Conservation (phyloP, 306 rosid genomes). For the cucumber (Cucumis sativus) region DNA sequence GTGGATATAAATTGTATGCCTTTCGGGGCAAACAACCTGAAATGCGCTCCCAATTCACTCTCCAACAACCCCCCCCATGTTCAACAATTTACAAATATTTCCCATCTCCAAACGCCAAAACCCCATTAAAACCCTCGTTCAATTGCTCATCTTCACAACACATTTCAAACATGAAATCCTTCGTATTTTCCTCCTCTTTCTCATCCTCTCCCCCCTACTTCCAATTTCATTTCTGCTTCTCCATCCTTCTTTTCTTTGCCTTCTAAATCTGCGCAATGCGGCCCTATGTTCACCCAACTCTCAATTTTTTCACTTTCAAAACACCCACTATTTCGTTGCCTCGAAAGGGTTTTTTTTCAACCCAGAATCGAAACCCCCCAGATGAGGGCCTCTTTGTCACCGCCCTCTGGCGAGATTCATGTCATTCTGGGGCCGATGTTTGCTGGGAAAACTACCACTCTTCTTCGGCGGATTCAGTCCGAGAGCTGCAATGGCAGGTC, state of each 20-base stretch:
- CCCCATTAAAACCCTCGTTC: neutral
- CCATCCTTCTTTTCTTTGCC: slow-evolving; percentile 22
- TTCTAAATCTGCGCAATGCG: slow-evolving; percentile 9
- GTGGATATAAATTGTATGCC: too few relatives aligned
- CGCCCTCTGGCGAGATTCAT: slow-evolving; percentile 59
- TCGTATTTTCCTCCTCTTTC: slow-evolving; percentile 30
- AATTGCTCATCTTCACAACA: slow-evolving; percentile 8
- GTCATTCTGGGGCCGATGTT: slow-evolving; percentile 90
- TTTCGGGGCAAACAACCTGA: too few relatives aligned
- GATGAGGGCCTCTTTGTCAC: slow-evolving; percentile 21
- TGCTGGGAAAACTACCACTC: slow-evolving; percentile 80
- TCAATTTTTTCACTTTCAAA: slow-evolving; percentile 20
- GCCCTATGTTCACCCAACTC: slow-evolving; percentile 7
- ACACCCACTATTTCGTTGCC: slow-evolving; percentile 21
- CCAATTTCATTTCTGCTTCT: slow-evolving; percentile 23
- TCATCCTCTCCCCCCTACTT: slow-evolving; percentile 29
- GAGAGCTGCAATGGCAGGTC: slow-evolving; percentile 67
- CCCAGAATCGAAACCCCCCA: slow-evolving; percentile 27
- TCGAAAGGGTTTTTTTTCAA: slow-evolving; percentile 5
- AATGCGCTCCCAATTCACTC: too few relatives aligned
- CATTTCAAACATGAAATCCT: slow-evolving; percentile 41
- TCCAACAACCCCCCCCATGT: neutral
- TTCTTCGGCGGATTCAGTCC: slow-evolving; percentile 62
- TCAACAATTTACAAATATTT: neutral
- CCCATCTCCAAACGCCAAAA: neutral